Conservation (phyloP, 1,284 basidiomycete species). For the Ustilago esculenta region DNA sequence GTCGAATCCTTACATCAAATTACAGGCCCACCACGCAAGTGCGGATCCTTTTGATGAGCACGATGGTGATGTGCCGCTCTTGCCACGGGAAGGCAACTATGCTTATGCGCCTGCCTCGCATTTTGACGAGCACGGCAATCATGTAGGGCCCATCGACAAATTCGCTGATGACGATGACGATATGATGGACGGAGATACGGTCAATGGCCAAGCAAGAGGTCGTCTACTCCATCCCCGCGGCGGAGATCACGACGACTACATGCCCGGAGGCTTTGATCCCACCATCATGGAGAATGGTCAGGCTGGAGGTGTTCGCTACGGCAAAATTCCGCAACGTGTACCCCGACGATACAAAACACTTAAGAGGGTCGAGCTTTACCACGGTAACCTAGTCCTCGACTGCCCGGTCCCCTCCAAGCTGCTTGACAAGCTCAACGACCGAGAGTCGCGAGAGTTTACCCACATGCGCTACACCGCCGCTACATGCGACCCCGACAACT, state of each 20-base stretch:
- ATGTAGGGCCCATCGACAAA: conserved; percentile 45
- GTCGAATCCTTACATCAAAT: conserved; percentile 34
- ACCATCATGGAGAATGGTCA: conserved; percentile 50
- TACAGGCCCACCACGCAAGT: conserved; percentile 19
- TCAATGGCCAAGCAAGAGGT: conserved; percentile 37
- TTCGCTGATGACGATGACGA: conserved; percentile 48
- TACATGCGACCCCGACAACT: conserved; percentile 79
- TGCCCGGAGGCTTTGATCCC: conserved; percentile 59
- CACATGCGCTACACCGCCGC: conserved; percentile 72
- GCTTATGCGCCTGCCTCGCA: conserved; percentile 57
- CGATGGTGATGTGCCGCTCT: conserved; percentile 46
- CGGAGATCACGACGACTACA: conserved; percentile 34
- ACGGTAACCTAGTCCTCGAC: conserved; percentile 64
- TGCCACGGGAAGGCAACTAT: conserved; percentile 48
- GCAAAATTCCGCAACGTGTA: conserved; percentile 61
- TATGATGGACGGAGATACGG: conserved; percentile 53
- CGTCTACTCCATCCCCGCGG: conserved; percentile 16
- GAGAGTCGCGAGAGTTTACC: conserved; percentile 83
- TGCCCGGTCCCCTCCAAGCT: conserved; percentile 63
- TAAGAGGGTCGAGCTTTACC: conserved; percentile 62
- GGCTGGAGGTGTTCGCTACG: conserved; percentile 52
- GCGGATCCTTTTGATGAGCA: conserved; percentile 38
- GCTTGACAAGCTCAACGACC: conserved; percentile 75
- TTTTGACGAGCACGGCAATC: conserved; percentile 58
- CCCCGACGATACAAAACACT: conserved; percentile 63